Conservation (phyloP, 495 filamentous ascomycete genomes). For the Xylaria palmicola region DNA sequence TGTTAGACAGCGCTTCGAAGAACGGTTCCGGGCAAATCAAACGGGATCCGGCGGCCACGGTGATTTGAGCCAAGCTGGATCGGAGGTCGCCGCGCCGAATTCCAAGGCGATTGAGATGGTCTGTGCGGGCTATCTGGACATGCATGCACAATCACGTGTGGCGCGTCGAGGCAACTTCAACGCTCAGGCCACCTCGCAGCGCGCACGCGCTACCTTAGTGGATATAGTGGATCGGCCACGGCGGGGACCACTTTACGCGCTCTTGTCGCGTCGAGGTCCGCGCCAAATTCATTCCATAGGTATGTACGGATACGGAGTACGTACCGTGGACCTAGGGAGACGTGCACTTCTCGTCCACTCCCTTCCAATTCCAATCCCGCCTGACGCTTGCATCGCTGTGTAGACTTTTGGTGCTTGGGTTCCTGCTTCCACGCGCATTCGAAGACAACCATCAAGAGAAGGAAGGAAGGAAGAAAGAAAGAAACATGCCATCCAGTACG, state of each 20-base stretch:
- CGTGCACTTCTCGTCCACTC: conserved; percentile 8
- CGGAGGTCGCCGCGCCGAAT: conserved; percentile 1
- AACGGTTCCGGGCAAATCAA: neutral
- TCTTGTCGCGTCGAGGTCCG: conserved; percentile 23
- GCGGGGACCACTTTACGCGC: conserved; percentile 29
- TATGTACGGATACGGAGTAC: too few relatives aligned
- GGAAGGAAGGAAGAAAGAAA: conserved; percentile 20
- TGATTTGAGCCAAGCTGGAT: neutral
- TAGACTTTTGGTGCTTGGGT: too few relatives aligned
- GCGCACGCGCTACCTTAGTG: too few relatives aligned
- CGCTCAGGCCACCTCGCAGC: too few relatives aligned
- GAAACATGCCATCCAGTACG: conserved; percentile 60
- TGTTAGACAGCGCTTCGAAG: conserved; percentile 4
- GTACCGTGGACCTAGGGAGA: too few relatives aligned
- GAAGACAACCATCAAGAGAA: neutral
- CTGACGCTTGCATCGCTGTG: too few relatives aligned
- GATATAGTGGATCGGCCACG: neutral
- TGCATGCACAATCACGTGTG: too few relatives aligned
- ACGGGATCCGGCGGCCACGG: conserved; percentile 2
- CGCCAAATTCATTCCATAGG: conserved; percentile 28
- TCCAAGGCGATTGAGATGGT: neutral
- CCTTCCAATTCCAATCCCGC: neutral
- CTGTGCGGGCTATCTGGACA: too few relatives aligned
- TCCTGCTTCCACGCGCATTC: too few relatives aligned
- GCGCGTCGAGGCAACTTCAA: too few relatives aligned